A percentile compares a stretch with the other conserved stretches of the same genome.
These are phyloP conservation scores for Euptelea pleiosperma DNA, from an alignment of 164 flowering plant species.

Conservation along the genomic window DNA sequence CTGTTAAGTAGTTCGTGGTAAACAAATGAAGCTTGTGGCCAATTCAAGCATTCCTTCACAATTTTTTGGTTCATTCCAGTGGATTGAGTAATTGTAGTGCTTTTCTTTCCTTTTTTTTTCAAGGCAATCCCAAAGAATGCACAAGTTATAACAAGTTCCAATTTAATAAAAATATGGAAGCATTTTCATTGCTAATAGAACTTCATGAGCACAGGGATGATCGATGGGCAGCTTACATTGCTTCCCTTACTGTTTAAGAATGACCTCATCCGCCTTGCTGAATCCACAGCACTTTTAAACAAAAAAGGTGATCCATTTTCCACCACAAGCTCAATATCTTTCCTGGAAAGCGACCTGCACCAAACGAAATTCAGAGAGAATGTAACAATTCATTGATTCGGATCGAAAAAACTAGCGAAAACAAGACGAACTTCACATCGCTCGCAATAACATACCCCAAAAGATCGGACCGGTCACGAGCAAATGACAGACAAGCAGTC, in stretches of 20 bases:
- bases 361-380: not conserved
- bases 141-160: too few relatives aligned
- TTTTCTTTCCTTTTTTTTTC: too few relatives aligned
- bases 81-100: too few relatives aligned
- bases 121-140: too few relatives aligned
- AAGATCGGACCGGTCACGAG: conserved; percentile 42
- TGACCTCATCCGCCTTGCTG: conserved; percentile 45
- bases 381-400: too few relatives aligned
- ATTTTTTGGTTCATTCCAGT: too few relatives aligned
- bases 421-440: too few relatives aligned
- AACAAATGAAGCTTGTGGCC: too few relatives aligned
- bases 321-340: conserved; percentile 63
- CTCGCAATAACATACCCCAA: conserved; percentile 35
- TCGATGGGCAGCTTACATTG: conserved; percentile 38
- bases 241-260: conserved; percentile 34
- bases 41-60: too few relatives aligned
- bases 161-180: too few relatives aligned
- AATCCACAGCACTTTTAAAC: conserved; percentile 45
- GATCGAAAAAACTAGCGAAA: too few relatives aligned
- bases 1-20: too few relatives aligned
- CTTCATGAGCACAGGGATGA: not conserved
- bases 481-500: conserved; percentile 50
- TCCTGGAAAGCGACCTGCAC: conserved; percentile 56
- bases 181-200: not conserved
- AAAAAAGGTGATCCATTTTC: conserved; percentile 61